A percentile compares a stretch with the other conserved stretches of the same genome.
phyloP scores from a whole-genome alignment of 139 green algal genomes.

The Volvox reticuliferus region DNA sequence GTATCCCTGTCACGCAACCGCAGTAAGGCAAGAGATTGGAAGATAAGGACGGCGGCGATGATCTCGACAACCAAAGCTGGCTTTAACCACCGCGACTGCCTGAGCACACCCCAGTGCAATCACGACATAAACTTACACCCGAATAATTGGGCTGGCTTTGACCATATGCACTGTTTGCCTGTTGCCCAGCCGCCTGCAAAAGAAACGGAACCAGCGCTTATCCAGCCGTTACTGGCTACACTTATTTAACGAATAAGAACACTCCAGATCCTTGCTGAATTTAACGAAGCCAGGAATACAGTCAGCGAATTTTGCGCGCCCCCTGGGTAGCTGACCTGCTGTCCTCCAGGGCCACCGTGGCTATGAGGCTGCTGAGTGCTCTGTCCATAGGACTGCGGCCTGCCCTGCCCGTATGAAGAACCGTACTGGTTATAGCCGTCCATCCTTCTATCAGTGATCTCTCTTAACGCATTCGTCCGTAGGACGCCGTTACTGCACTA shows the following conservation, averaged over 20 bases:
- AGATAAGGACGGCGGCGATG: background rate
- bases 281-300: too few species aligned
- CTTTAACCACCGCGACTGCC: background rate
- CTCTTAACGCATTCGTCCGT: background rate
- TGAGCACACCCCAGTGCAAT: background rate
- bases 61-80: background rate
- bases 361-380: background rate
- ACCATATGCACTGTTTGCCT: background rate
- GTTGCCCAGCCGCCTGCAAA: conserved; percentile 4
- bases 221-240: background rate
- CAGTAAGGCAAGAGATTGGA: too few species aligned
- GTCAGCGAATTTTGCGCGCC: too few species aligned
- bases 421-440: conserved; percentile 25
- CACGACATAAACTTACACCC: background rate
- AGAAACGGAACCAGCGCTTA: background rate
- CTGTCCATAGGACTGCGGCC: conserved; percentile 3
- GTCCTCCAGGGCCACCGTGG: background rate
- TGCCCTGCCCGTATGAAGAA: conserved; percentile 10
- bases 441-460: background rate
- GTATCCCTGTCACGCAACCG: background rate
- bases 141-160: conserved; percentile 7
- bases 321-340: background rate
- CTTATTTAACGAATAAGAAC: too few species aligned
- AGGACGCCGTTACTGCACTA: too few species aligned
- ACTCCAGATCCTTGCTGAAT: too few species aligned